phyloP scores from a whole-genome alignment of 306 rosid species.

The Gillenia trifoliata region DNA sequence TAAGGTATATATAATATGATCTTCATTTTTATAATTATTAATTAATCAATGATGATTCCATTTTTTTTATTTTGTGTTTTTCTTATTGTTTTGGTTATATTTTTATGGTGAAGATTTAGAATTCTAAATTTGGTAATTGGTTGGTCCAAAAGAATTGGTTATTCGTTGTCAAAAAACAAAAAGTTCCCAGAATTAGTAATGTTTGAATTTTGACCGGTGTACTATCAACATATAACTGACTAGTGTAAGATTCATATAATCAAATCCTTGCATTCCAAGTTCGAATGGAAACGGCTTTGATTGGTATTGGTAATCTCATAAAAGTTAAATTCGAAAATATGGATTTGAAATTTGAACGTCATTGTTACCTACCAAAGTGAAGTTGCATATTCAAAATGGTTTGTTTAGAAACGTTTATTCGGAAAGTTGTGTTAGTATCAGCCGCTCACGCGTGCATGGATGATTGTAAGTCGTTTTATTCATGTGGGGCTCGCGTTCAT shows the following conservation, averaged over 20 bases:
- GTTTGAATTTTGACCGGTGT: background rate
- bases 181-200: background rate
- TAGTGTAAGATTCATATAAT: background rate
- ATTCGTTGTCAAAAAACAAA: background rate
- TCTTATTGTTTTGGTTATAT: background rate
- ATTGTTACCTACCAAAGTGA: background rate
- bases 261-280: background rate
- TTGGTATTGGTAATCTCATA: background rate
- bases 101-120: slow-evolving; percentile 1
- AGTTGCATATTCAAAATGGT: background rate
- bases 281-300: background rate
- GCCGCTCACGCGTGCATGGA: rapidly evolving
- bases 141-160: background rate
- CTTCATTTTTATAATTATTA: background rate
- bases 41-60: background rate
- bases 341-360: background rate
- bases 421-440: too few relatives aligned
- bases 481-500: background rate
- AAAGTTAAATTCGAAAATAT: background rate
- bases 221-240: background rate
- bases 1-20: background rate
- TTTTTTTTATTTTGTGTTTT: background rate
- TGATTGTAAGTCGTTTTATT: background rate
- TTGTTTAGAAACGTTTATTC: too few relatives aligned
- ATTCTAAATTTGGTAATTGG: slow-evolving; percentile 1